Base-by-base conservation (phyloP, 495 filamentous ascomycete genomes). In the Xylaria curta region DNA sequence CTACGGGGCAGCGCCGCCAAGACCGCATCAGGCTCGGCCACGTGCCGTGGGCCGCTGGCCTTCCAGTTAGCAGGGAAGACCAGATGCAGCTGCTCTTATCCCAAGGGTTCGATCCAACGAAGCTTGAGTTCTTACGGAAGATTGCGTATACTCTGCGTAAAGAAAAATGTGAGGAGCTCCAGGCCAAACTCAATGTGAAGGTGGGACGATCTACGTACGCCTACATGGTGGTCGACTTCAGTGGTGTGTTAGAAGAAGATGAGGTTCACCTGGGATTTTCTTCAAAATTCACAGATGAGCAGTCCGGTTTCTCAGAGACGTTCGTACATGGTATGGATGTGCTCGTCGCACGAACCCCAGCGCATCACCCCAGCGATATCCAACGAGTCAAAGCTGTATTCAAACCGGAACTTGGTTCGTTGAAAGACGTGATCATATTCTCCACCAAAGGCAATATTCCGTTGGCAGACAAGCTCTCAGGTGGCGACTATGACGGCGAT, bases 401-500 rank as follows among this genome's bases (percentile, higher is more conserved):
- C 82, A 86, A 91, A 54, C 81, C 82, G 0, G 91, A 94, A 71
- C 85, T 99, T 0, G 86, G 89, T 5, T 86, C 90, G n/a, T 85
- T 97, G 24, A 90, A 91, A 71, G 93, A 98, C 77, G 92, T 98
- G 7, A 91, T 97, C 69, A 88, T 98, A 1, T 98, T 99, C 75
- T 86, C 96, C 0, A 85, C 86, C 0, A 88, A 87, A 74, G 95
- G 96, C 0, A 63, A 87, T 13, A 85, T 85, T 26, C 88, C 94
- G 0, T 86, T 97, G 0, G 96, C 94, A 0, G 87, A 90, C 42
- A 93, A 93, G 79, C 84, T 98, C 0, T 96, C 94, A 4, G 96
- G 95, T 17, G 96, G 96, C 10, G 96, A 99, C 80, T 98, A 98
- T 78, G 95, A 98, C 71, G 96, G 96, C 0, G 96, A 99, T 74